Base-by-base conservation (phyloP, 306 rosid species). In the Cicer cuneatum region DNA sequence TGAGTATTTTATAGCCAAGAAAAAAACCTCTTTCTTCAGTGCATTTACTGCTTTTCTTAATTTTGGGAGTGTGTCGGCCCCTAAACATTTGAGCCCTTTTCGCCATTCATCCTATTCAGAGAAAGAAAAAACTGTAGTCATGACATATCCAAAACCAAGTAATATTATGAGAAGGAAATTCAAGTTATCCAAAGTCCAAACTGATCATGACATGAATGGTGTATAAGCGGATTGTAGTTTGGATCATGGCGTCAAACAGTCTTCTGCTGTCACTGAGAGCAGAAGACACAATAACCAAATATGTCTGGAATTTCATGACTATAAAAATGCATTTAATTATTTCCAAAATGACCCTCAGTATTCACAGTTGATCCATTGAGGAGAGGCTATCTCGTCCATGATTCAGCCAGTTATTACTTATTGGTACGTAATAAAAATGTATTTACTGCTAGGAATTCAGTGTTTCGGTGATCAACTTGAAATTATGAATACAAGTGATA, bases 41-140 rank as follows among this genome's bases (percentile, higher is more conserved):
- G 65, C 83, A 12, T 65, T 65, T 29, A 90, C 66, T 47, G 89
- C 81, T 77, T 86, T 86, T 78, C 19, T 86, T 47, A 90, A 75
- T 71, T 86, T 86, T 39, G 81, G 14, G 1, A 73, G 74, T 35
- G 79, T 86, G 80, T 86, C 86, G 0, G 65, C 87, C 60, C 85
- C 85, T 51, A 86, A 74, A 66, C 70, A 70, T 79, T 80, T 85
- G 70, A 88, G 82, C 64, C 96, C 96, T 66, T 80, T 83, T 62
- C 73, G 88, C 96, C 96, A 90, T 77, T 90, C 96, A 53, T 86
- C 93, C 96, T 90, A 74, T 78, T 51, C 16, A 21, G 62, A 38
- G 47, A 33, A 40, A n/a, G 37, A 63, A 67, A 29, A 69, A 81
- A 74, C 57, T 14, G 39, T 58, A 37, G 53, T 11, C 29, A 66